These are phyloP conservation scores for Elymus sibiricus DNA, from an alignment of 176 grass and related monocot species.

Conservation along the genomic window DNA sequence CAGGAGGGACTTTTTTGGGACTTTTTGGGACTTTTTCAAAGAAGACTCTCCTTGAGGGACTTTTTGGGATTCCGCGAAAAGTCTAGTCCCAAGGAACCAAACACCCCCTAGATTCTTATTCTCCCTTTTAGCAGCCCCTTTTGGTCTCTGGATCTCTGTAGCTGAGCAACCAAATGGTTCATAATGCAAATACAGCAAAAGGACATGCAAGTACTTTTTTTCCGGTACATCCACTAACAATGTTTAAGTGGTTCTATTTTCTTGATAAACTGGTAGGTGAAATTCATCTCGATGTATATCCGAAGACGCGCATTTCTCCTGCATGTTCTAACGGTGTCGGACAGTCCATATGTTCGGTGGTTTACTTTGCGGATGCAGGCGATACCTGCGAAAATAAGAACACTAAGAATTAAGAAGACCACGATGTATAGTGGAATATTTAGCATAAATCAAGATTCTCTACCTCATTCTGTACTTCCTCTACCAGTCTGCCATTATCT, in stretches of 20 bases:
- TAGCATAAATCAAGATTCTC: neutral
- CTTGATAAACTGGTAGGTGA: too few species aligned
- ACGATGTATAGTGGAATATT: neutral
- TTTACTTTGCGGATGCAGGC: neutral
- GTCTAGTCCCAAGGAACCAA: too few species aligned
- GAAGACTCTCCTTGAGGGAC: too few species aligned
- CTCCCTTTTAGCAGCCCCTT: neutral
- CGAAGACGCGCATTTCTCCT: too few species aligned
- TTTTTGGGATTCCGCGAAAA: too few species aligned
- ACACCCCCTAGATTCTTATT: conserved; percentile 47
- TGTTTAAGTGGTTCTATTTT: neutral
- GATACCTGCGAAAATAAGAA: neutral
- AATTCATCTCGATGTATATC: too few species aligned
- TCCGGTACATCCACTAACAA: neutral
- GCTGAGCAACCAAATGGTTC: neutral
- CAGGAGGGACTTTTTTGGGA: too few species aligned
- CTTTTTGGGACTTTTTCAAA: too few species aligned
- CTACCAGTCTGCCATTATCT: neutral
- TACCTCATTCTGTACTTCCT: neutral
- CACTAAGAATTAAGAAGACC: neutral
- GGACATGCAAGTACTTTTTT: neutral
- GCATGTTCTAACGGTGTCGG: too few species aligned
- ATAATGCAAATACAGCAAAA: neutral
- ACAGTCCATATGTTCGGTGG: too few species aligned
- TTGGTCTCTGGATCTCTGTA: neutral